phyloP scores from a whole-genome alignment of 1,284 basidiomycete species.

The Fomitopsis palustris region DNA sequence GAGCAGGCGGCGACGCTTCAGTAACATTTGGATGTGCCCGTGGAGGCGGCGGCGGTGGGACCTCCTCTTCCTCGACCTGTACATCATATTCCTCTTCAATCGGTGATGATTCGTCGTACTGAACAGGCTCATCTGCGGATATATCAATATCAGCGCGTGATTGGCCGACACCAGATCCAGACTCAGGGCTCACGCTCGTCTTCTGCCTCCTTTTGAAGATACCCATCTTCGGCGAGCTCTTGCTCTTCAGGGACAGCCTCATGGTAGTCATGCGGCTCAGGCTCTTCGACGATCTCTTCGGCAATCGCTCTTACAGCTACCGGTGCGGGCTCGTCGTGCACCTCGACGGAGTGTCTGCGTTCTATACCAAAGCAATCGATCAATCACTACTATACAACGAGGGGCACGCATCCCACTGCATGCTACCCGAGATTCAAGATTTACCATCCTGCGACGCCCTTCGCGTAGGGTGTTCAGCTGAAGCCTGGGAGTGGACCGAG shows the following conservation, averaged over 20 bases:
- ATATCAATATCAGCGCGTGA: neutral
- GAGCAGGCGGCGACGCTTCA: conserved; percentile 9
- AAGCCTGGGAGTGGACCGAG: conserved; percentile 16
- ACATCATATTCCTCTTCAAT: conserved; percentile 4
- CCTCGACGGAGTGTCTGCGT: conserved; percentile 5
- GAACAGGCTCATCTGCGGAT: neutral
- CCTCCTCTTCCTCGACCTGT: neutral
- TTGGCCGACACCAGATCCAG: conserved; percentile 13
- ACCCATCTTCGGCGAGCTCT: conserved; percentile 1
- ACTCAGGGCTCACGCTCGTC: neutral
- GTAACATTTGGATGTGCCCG: conserved; percentile 5
- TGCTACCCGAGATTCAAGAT: conserved; percentile 38
- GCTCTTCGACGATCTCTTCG: conserved; percentile 7
- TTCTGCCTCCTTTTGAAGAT: neutral
- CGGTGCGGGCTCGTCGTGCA: conserved; percentile 7
- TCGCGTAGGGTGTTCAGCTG: conserved; percentile 8
- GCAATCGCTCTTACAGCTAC: neutral
- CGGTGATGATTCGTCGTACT: neutral
- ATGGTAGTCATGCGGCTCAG: conserved; percentile 3
- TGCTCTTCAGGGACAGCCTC: conserved; percentile 7
- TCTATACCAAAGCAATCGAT: conserved; percentile 22
- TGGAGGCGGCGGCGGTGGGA: conserved; percentile 13
- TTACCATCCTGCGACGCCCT: conserved; percentile 44
- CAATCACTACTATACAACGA: conserved; percentile 27
- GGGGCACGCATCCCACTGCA: conserved; percentile 6